Conservation (phyloP, 2,329 filamentous ascomycete species). For the Leptographium lundbergii region DNA sequence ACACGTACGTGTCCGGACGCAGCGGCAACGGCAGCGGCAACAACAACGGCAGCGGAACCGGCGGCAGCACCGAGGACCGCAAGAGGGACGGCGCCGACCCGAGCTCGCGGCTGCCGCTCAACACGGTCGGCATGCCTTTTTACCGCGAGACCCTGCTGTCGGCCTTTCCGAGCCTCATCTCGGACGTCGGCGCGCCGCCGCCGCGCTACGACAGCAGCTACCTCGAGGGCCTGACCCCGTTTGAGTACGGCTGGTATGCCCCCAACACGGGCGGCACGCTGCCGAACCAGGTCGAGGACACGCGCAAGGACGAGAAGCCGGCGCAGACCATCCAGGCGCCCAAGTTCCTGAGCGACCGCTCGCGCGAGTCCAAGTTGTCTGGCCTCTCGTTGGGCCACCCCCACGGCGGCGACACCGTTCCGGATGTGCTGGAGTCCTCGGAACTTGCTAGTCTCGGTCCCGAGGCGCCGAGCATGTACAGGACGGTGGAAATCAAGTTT, state of each 20-base stretch:
- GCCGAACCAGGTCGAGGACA: slow-evolving; percentile 76
- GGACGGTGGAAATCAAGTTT: slow-evolving; percentile 95
- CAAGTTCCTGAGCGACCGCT: slow-evolving; percentile 91
- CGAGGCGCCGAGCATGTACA: slow-evolving; percentile 80
- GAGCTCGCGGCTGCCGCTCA: slow-evolving; percentile 43
- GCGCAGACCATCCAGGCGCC: slow-evolving; percentile 59
- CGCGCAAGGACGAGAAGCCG: slow-evolving; percentile 45
- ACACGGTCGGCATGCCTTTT: slow-evolving; percentile 79
- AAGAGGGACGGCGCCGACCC: too few relatives aligned
- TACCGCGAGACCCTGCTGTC: slow-evolving; percentile 83
- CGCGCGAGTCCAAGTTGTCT: slow-evolving; percentile 38
- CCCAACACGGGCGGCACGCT: slow-evolving; percentile 60
- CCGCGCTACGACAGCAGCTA: slow-evolving; percentile 60
- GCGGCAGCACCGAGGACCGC: too few relatives aligned
- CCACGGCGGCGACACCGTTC: slow-evolving; percentile 40
- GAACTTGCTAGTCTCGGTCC: slow-evolving; percentile 64
- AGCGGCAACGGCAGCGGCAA: too few relatives aligned
- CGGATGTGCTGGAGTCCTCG: slow-evolving; percentile 52
- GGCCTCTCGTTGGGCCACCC: slow-evolving; percentile 16
- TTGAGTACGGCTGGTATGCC: slow-evolving; percentile 67
- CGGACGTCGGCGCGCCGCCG: slow-evolving; percentile 75
- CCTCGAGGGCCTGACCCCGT: slow-evolving; percentile 53
- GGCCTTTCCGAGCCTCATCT: slow-evolving; percentile 73
- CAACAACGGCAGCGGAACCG: too few relatives aligned
- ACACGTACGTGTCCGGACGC: slow-evolving; percentile 2